Conservation (phyloP, 23 red algal species). For the Gracilaria domingensis region DNA sequence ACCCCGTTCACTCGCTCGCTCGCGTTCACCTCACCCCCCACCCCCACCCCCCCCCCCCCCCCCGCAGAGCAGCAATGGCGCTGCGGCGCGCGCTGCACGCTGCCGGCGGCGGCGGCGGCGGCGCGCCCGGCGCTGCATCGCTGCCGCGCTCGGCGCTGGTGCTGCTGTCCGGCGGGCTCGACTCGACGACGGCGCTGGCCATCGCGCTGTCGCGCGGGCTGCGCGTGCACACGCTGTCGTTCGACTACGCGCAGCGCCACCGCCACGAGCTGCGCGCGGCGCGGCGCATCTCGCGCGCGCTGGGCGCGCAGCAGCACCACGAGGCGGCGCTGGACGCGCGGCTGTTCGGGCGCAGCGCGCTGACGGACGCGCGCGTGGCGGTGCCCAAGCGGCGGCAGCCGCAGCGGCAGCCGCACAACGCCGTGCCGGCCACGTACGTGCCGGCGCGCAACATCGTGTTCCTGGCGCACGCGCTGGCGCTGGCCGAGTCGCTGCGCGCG, state of each 20-base stretch:
- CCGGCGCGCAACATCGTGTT: constrained; percentile 96
- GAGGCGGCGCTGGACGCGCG: constrained; percentile 46
- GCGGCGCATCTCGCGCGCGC: constrained; percentile 27
- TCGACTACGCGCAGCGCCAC: constrained; percentile 96
- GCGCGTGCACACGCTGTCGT: constrained; percentile 72
- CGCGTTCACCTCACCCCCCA: too few species aligned
- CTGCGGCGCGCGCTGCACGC: too few species aligned
- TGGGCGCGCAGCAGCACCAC: constrained; percentile 38
- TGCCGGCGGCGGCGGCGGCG: too few species aligned
- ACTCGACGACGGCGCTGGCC: constrained; percentile 88
- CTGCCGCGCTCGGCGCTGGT: constrained; percentile 61
- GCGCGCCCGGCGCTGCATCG: too few species aligned
- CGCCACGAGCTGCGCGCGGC: constrained; percentile 77
- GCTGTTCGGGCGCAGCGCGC: constrained; percentile 69
- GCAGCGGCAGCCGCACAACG: neutral
- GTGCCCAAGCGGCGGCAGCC: constrained; percentile 31
- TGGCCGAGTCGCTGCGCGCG: constrained; percentile 78
- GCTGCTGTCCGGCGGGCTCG: constrained; percentile 88
- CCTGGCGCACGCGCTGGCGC: constrained; percentile 83
- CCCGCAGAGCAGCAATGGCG: too few species aligned
- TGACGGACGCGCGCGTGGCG: constrained; percentile 30
- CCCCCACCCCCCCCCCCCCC: too few species aligned
- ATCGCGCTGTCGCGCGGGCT: constrained; percentile 64
- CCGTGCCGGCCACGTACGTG: constrained; percentile 92
- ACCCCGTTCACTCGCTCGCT: too few species aligned